phyloP scores from a whole-genome alignment of 2,329 filamentous ascomycete genomes.

The Karstenula rhodostoma region DNA sequence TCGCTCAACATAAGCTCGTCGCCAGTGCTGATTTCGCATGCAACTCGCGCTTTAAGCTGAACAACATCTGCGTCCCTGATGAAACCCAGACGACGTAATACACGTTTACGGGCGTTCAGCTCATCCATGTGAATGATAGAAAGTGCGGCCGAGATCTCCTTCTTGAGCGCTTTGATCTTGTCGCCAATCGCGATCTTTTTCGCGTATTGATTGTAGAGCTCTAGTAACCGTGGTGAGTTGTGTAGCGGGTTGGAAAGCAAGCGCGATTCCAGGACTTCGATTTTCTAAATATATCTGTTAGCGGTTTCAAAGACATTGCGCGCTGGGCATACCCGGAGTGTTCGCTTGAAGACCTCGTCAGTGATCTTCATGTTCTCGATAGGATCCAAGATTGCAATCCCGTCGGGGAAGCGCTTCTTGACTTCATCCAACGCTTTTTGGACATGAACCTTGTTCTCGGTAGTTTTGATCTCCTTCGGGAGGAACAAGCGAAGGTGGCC shows the following conservation, averaged over 20 bases:
- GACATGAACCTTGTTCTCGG: slow-evolving; percentile 73
- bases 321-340: slow-evolving; percentile 66
- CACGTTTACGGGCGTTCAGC: slow-evolving; percentile 93
- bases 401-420: slow-evolving; percentile 88
- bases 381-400: slow-evolving; percentile 86
- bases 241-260: slow-evolving; percentile 90
- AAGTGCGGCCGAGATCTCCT: slow-evolving; percentile 82
- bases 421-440: slow-evolving; percentile 78
- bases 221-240: slow-evolving; percentile 82
- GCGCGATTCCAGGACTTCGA: slow-evolving; percentile 93
- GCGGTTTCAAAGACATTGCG: neutral
- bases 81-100: slow-evolving; percentile 91
- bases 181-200: slow-evolving; percentile 78
- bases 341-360: slow-evolving; percentile 91
- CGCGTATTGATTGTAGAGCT: slow-evolving; percentile 87
- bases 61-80: slow-evolving; percentile 96
- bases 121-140: slow-evolving; percentile 94
- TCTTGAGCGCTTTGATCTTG: slow-evolving; percentile 88
- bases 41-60: slow-evolving; percentile 94
- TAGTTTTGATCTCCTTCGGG: slow-evolving; percentile 75
- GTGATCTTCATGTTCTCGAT: slow-evolving; percentile 96
- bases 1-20: slow-evolving; percentile 94
- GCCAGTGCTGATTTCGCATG: slow-evolving; percentile 96
- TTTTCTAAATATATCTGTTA: slow-evolving; percentile 69
- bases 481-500: slow-evolving; percentile 85